These are phyloP conservation scores for Podospora comata DNA, from an alignment of 495 filamentous ascomycete species.

Conservation along the genomic window DNA sequence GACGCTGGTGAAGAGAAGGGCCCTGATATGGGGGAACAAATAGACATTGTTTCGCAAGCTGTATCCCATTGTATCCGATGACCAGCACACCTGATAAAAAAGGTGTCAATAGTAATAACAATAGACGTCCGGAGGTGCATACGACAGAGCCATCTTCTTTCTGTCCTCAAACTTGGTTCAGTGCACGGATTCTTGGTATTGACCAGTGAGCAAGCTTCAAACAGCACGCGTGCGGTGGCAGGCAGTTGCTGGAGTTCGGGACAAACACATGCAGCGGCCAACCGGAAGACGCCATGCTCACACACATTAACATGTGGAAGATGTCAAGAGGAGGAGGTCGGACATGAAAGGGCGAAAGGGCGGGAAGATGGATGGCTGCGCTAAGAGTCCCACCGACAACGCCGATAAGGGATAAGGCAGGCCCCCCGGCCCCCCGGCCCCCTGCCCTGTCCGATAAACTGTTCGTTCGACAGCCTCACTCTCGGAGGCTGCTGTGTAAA, in stretches of 20 bases:
- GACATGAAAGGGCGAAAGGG: constrained; percentile 1
- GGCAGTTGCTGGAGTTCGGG: background rate
- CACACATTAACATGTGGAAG: background rate
- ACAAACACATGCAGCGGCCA: background rate
- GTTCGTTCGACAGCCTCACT: background rate
- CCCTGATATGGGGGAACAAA: background rate
- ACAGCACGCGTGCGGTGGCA: constrained; percentile 4
- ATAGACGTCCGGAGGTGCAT: too few species aligned
- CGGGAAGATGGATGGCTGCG: background rate
- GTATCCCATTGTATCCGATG: background rate
- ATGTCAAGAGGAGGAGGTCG: background rate
- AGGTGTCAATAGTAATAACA: background rate
- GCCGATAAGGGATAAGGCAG: background rate
- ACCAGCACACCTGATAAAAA: background rate
- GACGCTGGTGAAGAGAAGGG: background rate
- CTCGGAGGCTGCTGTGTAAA: background rate
- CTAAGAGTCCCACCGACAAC: background rate
- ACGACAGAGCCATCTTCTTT: too few species aligned
- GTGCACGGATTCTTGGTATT: background rate
- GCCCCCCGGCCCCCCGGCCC: background rate
- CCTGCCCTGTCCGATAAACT: too few species aligned
- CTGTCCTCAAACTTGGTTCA: background rate
- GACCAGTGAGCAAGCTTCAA: constrained; percentile 5
- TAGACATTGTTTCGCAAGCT: background rate
- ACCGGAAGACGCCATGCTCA: constrained; percentile 1